phyloP scores from a whole-genome alignment of 805 yeast genomes.

The Schwanniomyces pseudopolymorphus region DNA sequence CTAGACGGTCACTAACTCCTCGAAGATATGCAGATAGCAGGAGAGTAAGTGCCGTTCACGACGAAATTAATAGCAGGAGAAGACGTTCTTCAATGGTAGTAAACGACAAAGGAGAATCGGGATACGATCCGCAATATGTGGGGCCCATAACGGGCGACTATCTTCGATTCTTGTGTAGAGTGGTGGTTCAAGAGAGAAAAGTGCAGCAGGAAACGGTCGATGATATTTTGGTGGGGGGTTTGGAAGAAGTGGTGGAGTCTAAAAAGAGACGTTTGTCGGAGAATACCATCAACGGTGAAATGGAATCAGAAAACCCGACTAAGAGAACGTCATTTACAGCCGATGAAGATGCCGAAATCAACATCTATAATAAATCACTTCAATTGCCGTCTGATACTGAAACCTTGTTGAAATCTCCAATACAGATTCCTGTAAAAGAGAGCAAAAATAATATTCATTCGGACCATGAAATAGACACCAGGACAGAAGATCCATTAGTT shows the following conservation, averaged over 20 bases:
- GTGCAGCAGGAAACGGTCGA: no score
- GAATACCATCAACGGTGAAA: not conserved
- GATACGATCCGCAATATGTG: slow-evolving; percentile 28
- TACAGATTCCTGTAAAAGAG: not conserved
- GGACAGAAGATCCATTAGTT: not conserved
- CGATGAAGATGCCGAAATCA: not conserved
- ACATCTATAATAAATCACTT: slow-evolving; percentile 26
- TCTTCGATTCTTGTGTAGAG: slow-evolving; percentile 33
- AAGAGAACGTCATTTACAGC: slow-evolving; percentile 6
- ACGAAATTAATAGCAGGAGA: slow-evolving; percentile 8
- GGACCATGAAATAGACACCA: not conserved
- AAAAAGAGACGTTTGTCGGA: not conserved
- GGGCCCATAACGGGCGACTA: slow-evolving; percentile 41
- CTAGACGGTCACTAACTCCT: slow-evolving; percentile 7
- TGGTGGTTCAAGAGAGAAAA: slow-evolving; percentile 13
- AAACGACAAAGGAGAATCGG: slow-evolving; percentile 19
- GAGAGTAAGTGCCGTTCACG: slow-evolving; percentile 8
- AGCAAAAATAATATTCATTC: not conserved
- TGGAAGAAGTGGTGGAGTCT: not conserved
- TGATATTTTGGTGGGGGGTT: no score
- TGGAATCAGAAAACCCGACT: not conserved
- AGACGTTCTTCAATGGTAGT: slow-evolving; percentile 28
- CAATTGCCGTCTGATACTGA: slow-evolving; percentile 23
- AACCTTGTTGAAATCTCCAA: slow-evolving; percentile 11
- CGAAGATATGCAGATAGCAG: slow-evolving; percentile 7